Conservation (phyloP, 108 stramenopile species). For the Discostella pseudostelligera region DNA sequence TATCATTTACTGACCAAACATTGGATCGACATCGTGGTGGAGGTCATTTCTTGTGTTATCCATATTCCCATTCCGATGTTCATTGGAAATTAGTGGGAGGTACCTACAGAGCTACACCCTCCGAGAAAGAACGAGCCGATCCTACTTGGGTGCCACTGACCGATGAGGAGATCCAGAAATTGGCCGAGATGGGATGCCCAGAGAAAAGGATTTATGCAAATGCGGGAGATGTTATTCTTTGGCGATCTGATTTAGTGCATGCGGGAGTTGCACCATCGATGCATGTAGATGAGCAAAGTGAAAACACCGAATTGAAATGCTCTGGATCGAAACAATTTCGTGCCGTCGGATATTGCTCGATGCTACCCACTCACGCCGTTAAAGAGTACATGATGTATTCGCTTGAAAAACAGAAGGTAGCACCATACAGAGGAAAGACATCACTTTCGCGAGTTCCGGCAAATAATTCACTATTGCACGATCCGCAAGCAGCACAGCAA, state of each 20-base stretch:
- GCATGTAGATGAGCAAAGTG: background rate
- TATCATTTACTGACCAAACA: constrained; percentile 52
- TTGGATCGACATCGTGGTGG: constrained; percentile 35
- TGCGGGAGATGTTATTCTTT: constrained; percentile 70
- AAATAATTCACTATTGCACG: background rate
- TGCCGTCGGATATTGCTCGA: constrained; percentile 46
- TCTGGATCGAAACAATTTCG: constrained; percentile 28
- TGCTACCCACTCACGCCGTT: constrained; percentile 43
- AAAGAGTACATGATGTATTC: constrained; percentile 32
- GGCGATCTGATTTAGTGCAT: constrained; percentile 59
- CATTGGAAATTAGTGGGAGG: constrained; percentile 35
- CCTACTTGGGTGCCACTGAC: constrained; percentile 43
- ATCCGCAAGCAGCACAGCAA: background rate
- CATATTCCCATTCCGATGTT: constrained; percentile 38
- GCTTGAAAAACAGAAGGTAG: constrained; percentile 24
- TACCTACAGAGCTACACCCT: constrained; percentile 41
- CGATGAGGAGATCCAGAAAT: constrained; percentile 29
- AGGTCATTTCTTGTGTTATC: constrained; percentile 49
- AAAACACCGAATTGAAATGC: background rate
- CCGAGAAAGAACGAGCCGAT: constrained; percentile 7
- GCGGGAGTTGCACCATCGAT: constrained; percentile 31
- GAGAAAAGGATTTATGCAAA: constrained; percentile 38
- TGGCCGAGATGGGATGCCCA: constrained; percentile 23
- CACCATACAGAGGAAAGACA: background rate
- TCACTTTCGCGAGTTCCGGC: background rate